A percentile compares a stretch with the other conserved stretches of the same genome.
Evolutionary conservation across 2,329 filamentous ascomycete genomes (phyloP).

Genomic region (Dendrostoma leiphaemia): DNA sequence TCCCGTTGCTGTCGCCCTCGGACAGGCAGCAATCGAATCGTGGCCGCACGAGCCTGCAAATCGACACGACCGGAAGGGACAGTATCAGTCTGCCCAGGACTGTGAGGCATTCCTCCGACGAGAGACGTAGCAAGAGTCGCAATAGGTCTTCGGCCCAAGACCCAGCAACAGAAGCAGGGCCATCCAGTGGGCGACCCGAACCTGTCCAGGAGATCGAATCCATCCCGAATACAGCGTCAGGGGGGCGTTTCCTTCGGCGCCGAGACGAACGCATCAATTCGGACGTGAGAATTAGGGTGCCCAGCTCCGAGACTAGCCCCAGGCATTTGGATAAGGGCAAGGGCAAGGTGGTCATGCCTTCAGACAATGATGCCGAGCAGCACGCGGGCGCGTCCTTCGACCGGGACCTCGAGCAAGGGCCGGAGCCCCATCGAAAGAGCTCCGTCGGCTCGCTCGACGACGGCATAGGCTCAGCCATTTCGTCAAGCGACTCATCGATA

Average conservation of each 20-base stretch:
- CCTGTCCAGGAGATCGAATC: conserved; percentile 20
- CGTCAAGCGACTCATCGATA: conserved; percentile 58
- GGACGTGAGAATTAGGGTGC: neutral
- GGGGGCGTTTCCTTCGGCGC: conserved; percentile 6
- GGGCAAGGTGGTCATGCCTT: conserved; percentile 45
- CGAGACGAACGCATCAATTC: neutral
- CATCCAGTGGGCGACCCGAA: conserved; percentile 9
- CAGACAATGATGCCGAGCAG: conserved; percentile 29
- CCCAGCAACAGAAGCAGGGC: conserved; percentile 23
- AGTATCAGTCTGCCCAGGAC: conserved; percentile 54
- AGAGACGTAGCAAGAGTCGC: conserved; percentile 33
- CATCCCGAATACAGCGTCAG: conserved; percentile 29
- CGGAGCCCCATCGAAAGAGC: conserved; percentile 41
- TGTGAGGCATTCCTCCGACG: conserved; percentile 53
- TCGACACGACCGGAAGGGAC: conserved; percentile 46
- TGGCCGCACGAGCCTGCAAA: conserved; percentile 47
- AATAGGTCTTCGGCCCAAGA: conserved; percentile 30
- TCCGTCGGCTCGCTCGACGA: conserved; percentile 50
- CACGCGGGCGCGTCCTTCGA: conserved; percentile 35
- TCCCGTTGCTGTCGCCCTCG: conserved; percentile 49
- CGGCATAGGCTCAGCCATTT: conserved; percentile 53
- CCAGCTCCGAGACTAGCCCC: neutral
- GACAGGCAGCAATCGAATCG: conserved; percentile 47
- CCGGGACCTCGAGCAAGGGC: conserved; percentile 56
- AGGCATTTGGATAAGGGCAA: conserved; percentile 45